Base-by-base conservation (phyloP, 805 yeast genomes). In the Clavispora asparagi region DNA sequence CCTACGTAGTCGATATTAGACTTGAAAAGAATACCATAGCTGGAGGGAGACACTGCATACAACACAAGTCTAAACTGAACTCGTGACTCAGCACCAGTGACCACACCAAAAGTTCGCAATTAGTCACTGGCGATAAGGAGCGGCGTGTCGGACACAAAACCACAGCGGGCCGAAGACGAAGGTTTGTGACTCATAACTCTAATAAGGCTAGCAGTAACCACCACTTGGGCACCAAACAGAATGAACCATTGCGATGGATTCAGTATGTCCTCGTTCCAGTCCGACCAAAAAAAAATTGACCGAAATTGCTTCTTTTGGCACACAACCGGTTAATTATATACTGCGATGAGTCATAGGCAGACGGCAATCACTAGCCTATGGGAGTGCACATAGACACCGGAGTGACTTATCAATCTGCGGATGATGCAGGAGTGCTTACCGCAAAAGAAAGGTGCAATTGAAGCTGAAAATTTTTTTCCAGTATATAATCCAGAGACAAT, bases 331-430 rank as follows among this genome's bases (percentile, higher is more conserved):
- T n/a, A 27, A 12, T 37, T 37, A 13, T n/a, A 13, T 37, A 23
- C 29, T n/a, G 11, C 16, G 48, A 50, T 53, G 54, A 53, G 52
- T 45, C 45, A 45, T 44, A 29, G 45, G 25, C 39, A 14, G 48
- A 38, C 54, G 54, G 53, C 54, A 42, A 14, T 10, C 19, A 45
- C 44, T 45, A 43, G 49, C 45, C 44, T 33, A 13, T 4, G 30
- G 26, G 29, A 44, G 42, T 43, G 48, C 45, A 45, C 36, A 41
- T 17, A 45, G 47, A 45, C 45, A n/a, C 26, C 42, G 30, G 30
- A 14, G 31, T 40, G 39, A 52, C 50, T 48, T 53, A 54, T 53
- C 58, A 54, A 54, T 53, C 52, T 48, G 42, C 39, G 43, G 37
- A 26, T 44, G 39, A 47, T 52, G 55, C 56, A 54, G 55, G 55